Conservation (phyloP, 305 asterid species). For the Vinca major region DNA sequence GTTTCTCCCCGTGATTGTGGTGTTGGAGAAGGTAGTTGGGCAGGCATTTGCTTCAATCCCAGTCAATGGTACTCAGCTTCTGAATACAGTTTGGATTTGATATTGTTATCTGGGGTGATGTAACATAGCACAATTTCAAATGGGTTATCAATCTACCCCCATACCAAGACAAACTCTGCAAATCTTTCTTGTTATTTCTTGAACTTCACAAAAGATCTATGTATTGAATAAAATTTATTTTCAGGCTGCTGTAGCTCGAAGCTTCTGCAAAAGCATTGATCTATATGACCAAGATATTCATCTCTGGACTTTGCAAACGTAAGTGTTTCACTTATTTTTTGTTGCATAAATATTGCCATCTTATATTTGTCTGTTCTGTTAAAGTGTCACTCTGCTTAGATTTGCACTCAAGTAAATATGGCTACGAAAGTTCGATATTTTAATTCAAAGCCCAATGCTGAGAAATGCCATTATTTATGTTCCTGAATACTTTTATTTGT, state of each 20-base stretch:
- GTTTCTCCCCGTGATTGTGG: conserved; percentile 72
- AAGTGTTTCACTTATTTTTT: conserved; percentile 19
- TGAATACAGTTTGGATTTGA: conserved; percentile 3
- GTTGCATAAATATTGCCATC: not conserved
- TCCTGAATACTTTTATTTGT: too few species aligned
- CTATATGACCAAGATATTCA: conserved; percentile 89
- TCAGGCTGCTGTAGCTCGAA: conserved; percentile 76
- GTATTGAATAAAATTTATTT: conserved; percentile 10
- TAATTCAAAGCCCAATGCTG: too few species aligned
- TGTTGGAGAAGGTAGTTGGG: conserved; percentile 94
- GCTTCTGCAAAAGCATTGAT: conserved; percentile 75
- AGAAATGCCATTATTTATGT: too few species aligned
- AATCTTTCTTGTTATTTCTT: not conserved
- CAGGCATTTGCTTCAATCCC: conserved; percentile 84
- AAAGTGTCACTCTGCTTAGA: not conserved
- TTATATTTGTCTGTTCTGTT: not conserved
- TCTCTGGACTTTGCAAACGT: conserved; percentile 70
- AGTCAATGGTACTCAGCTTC: conserved; percentile 56
- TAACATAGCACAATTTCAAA: not conserved
- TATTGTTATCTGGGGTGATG: not conserved
- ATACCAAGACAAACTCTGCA: too few species aligned
- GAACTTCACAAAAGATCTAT: not conserved
- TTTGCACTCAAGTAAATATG: not conserved
- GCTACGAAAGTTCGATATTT: not conserved
- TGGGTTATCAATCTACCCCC: not conserved